Percentiles rank a stretch among this genome's conserved stretches.
phyloP scores from a whole-genome alignment of 228 moss, liverwort and hornwort species.

The Sphagnum fallax region DNA sequence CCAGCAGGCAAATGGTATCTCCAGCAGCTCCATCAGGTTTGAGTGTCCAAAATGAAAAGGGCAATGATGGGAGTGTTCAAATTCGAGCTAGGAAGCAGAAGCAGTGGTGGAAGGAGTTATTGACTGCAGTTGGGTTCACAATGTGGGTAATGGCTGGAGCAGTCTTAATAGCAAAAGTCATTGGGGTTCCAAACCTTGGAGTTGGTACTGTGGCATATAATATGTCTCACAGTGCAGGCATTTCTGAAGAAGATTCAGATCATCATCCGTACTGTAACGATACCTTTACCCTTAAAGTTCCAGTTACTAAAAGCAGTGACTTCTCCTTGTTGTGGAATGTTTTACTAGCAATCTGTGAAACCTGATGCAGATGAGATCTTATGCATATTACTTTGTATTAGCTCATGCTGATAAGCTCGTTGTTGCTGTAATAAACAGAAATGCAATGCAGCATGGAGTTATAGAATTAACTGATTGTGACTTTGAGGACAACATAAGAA shows the following conservation, averaged over 20 bases:
- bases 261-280: conserved; percentile 22
- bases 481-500: conserved; percentile 34
- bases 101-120: conserved; percentile 48
- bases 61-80: conserved; percentile 22
- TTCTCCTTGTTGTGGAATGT: neutral
- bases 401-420: too few species aligned
- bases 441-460: neutral
- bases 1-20: conserved; percentile 1
- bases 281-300: conserved; percentile 12
- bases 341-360: neutral
- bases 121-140: conserved; percentile 61
- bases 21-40: neutral
- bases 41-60: conserved; percentile 5
- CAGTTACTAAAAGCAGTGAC: conserved; percentile 3
- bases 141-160: conserved; percentile 65
- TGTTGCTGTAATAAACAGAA: too few species aligned
- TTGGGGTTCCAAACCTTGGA: conserved; percentile 47
- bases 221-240: conserved; percentile 9
- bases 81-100: conserved; percentile 19
- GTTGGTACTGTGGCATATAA: conserved; percentile 33
- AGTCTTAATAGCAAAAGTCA: conserved; percentile 46
- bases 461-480: conserved; percentile 33
- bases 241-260: conserved; percentile 7
- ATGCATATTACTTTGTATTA: too few species aligned
- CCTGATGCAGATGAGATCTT: too few species aligned